A percentile compares a stretch with the other conserved stretches of the same genome.
phyloP scores from a whole-genome alignment of 139 green algal species.

The Volvox africanus region DNA sequence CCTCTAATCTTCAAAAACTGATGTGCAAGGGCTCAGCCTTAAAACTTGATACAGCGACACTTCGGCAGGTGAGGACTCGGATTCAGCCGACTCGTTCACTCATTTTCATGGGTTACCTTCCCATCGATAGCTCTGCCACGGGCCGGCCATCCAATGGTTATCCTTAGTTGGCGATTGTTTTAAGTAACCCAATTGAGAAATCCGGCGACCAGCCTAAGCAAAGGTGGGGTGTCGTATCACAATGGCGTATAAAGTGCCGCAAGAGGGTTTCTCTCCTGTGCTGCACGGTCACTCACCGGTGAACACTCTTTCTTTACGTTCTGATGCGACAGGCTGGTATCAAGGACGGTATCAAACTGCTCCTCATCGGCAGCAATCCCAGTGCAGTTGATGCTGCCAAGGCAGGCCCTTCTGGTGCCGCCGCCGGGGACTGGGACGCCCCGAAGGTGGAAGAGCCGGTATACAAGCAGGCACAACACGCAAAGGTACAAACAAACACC shows the following conservation, averaged over 20 bases:
- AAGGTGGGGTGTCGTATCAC: too few species aligned
- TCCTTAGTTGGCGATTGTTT: too few species aligned
- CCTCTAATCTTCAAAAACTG: slow-evolving; percentile 66
- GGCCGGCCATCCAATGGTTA: too few species aligned
- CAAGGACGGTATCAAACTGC: slow-evolving; percentile 71
- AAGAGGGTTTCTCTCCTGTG: too few species aligned
- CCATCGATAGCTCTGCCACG: too few species aligned
- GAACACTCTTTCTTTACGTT: too few species aligned
- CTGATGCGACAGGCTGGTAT: slow-evolving; percentile 54
- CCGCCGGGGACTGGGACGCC: slow-evolving; percentile 50
- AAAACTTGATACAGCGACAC: slow-evolving; percentile 59
- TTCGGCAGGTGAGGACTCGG: slow-evolving; percentile 39
- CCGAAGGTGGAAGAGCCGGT: slow-evolving; percentile 53
- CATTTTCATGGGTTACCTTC: background rate
- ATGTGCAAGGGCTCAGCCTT: slow-evolving; percentile 66
- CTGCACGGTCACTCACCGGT: too few species aligned
- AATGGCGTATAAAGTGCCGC: too few species aligned
- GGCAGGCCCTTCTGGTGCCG: background rate
- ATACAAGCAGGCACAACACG: slow-evolving; percentile 66
- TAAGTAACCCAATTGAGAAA: too few species aligned
- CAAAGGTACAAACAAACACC: slow-evolving; percentile 54
- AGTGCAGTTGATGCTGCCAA: slow-evolving; percentile 46
- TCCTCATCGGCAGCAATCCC: slow-evolving; percentile 65
- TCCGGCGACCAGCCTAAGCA: too few species aligned
- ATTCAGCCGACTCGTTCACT: background rate